Evolutionary conservation across 225 moss, liverwort and hornwort genomes (phyloP).

Genomic region (Marchantia paleacea): DNA sequence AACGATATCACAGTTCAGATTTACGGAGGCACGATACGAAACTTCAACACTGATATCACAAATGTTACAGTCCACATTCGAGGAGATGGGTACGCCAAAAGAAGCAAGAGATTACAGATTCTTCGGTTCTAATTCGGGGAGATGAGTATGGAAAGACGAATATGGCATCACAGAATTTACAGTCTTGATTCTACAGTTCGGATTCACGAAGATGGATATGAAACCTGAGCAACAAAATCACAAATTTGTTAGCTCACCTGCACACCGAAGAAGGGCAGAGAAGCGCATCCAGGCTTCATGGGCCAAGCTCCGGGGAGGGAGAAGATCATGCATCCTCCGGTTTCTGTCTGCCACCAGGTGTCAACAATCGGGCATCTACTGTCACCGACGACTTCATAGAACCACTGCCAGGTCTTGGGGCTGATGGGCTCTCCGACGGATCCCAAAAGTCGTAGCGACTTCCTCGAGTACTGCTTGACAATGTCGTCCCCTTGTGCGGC

Average conservation of each 20-base stretch:
- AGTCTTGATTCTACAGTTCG: too few species aligned
- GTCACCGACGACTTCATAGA: slow-evolving; percentile 44
- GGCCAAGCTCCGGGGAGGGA: slow-evolving; percentile 50
- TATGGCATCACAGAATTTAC: too few species aligned
- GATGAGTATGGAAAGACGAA: too few species aligned
- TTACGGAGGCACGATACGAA: too few species aligned
- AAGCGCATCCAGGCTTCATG: slow-evolving; percentile 56
- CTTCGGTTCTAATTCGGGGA: too few species aligned
- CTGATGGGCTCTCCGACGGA: slow-evolving; percentile 51
- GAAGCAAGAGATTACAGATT: neutral
- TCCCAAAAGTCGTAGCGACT: slow-evolving; percentile 43
- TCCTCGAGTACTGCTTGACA: slow-evolving; percentile 36
- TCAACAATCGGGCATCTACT: slow-evolving; percentile 48
- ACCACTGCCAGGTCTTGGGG: slow-evolving; percentile 51
- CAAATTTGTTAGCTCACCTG: slow-evolving; percentile 25
- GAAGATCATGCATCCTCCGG: slow-evolving; percentile 46
- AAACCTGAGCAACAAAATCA: neutral
- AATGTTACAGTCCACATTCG: too few species aligned
- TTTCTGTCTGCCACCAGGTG: slow-evolving; percentile 61
- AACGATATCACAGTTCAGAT: too few species aligned
- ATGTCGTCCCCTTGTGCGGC: slow-evolving; percentile 39
- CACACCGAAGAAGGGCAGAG: slow-evolving; percentile 51
- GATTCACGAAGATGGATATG: neutral
- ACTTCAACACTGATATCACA: too few species aligned
- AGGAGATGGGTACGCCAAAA: too few species aligned